phyloP scores from a whole-genome alignment of 331 rosid species.

The Pyrus hybrid region DNA sequence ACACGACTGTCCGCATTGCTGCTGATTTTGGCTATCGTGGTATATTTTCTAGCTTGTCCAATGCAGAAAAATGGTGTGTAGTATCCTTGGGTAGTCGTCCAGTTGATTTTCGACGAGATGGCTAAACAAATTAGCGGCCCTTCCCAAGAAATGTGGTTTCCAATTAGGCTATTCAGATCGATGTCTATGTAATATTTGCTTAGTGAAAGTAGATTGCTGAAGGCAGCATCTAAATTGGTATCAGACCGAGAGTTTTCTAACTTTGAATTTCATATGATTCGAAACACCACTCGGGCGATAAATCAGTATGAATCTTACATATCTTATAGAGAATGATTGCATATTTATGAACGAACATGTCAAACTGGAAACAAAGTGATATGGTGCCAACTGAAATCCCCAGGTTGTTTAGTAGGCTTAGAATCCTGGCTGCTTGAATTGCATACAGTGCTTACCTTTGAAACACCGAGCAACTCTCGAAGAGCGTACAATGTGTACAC shows the following conservation, averaged over 20 bases:
- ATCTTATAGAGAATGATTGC: background rate
- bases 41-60: background rate
- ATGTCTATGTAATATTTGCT: background rate
- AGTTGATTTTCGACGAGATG: background rate
- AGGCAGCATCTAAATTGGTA: background rate
- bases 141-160: background rate
- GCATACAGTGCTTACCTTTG: background rate
- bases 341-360: background rate
- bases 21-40: background rate
- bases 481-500: background rate
- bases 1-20: background rate
- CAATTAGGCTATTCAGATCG: background rate
- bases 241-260: background rate
- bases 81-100: no score
- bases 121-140: background rate
- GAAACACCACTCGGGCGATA: background rate
- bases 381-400: no score
- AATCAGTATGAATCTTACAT: background rate
- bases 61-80: background rate
- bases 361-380: background rate
- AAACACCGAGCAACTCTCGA: background rate
- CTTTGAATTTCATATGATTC: background rate
- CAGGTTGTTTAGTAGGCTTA: background rate
- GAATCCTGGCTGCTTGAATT: no score
- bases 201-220: background rate